A percentile compares a stretch with the other conserved stretches of the same genome.
These are phyloP conservation scores for Groenewaldozyma auringiensis DNA, from an alignment of 1,139 yeast species.

Conservation along the genomic window DNA sequence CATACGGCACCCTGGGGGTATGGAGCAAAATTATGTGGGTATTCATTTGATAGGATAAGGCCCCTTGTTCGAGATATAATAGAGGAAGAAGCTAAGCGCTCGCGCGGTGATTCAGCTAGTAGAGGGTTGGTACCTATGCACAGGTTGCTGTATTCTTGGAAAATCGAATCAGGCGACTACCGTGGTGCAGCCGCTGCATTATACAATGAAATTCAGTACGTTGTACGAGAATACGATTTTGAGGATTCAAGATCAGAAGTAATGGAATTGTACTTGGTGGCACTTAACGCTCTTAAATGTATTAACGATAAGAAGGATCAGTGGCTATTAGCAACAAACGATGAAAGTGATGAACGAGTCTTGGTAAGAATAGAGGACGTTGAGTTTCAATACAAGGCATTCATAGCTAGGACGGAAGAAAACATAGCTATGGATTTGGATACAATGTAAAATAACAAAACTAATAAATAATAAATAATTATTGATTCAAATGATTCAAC, in stretches of 20 bases:
- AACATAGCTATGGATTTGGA: background rate
- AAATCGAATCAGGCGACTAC: conserved; percentile 27
- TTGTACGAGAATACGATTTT: conserved; percentile 1
- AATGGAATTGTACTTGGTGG: conserved; percentile 16
- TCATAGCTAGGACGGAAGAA: conserved; percentile 5
- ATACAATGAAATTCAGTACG: conserved; percentile 15
- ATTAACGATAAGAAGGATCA: conserved; percentile 22
- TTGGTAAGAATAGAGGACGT: conserved; percentile 14
- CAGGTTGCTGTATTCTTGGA: conserved; percentile 30
- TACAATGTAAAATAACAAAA: background rate
- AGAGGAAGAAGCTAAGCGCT: conserved; percentile 10
- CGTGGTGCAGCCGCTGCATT: conserved; percentile 23
- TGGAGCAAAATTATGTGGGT: conserved; percentile 20
- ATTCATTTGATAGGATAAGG: conserved; percentile 28
- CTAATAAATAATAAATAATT: background rate
- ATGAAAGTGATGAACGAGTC: background rate
- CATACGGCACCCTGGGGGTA: conserved; percentile 21
- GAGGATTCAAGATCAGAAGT: background rate
- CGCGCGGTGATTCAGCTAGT: conserved; percentile 9
- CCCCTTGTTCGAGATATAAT: conserved; percentile 19
- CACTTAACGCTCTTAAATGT: conserved; percentile 26
- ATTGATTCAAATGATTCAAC: background rate
- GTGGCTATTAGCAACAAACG: conserved; percentile 22
- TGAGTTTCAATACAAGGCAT: conserved; percentile 11
- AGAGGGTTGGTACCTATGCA: conserved; percentile 15